Conservation (phyloP, 139 green algal species). For the Chlorella ohadii region DNA sequence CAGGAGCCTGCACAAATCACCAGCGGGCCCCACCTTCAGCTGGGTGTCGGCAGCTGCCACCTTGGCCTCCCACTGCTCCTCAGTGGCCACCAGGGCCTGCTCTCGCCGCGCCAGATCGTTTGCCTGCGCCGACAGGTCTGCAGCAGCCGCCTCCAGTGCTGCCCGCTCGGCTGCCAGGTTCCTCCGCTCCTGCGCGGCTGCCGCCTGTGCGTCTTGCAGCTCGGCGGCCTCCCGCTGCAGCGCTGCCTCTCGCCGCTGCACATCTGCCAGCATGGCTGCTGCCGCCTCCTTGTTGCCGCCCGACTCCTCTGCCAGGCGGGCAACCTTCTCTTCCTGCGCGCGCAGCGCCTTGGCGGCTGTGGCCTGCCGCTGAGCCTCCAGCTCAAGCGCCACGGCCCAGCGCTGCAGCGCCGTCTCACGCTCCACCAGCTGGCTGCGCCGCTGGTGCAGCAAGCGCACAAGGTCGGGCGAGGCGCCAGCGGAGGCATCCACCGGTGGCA, state of each 20-base stretch:
- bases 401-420: slow-evolving; percentile 62
- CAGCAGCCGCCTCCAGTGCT: slow-evolving; percentile 22
- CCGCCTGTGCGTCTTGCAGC: not conserved
- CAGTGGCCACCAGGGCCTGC: slow-evolving; percentile 1
- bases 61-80: slow-evolving; percentile 27
- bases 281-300: slow-evolving; percentile 10
- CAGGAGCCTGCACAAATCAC: too few species aligned
- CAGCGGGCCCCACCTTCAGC: slow-evolving; percentile 5
- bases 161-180: slow-evolving; percentile 27
- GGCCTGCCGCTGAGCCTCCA: slow-evolving; percentile 44
- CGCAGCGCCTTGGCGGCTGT: slow-evolving; percentile 22
- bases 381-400: slow-evolving; percentile 54
- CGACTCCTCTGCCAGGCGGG: not conserved
- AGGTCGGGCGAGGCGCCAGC: slow-evolving; percentile 16
- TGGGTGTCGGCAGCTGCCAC: not conserved
- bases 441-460: slow-evolving; percentile 23
- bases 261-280: slow-evolving; percentile 26
- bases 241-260: slow-evolving; percentile 14
- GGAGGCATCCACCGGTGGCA: slow-evolving; percentile 17
- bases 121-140: not conserved
- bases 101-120: slow-evolving; percentile 34
- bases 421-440: slow-evolving; percentile 48
- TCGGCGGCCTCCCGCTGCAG: slow-evolving; percentile 18
- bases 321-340: slow-evolving; percentile 30
- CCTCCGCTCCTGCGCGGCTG: not conserved